Evolutionary conservation across 495 filamentous ascomycete genomes (phyloP), one percentile per base, ranked within the genome.

Genomic region (Emericellopsis terricola): DNA sequence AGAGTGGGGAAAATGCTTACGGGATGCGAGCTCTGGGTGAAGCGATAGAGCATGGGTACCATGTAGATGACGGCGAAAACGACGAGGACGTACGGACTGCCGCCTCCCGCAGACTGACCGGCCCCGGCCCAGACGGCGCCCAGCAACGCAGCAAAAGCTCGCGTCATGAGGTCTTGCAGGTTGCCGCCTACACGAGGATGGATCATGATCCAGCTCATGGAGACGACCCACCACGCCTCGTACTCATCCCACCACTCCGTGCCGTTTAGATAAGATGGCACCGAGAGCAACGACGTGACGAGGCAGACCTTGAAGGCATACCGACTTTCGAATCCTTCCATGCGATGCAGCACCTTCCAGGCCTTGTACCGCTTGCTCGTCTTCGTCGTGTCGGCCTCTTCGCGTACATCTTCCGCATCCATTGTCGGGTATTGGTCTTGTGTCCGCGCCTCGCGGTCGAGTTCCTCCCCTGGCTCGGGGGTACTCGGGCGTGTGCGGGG

Each of bases 131-230:
- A 73, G 2, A 64, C 41, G 2, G 68, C 60, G 14, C 68, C 68
- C 19, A 71, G 42, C 3, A 56, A 43, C 9, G 52, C 57, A 27
- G 57, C 59, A 19, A 64, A 42, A 9, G 51, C 53, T 31, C 68
- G 55, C 11, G 59, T 55, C 19, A 66, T 41, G 10, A 73, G 44
- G 40, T 72, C 68, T 37, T 69, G 64, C 6, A 65, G 39, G 29
- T 68, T 72, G 3, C 68, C 68, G 3, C 68, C 67, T 3, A 68
- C 69, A 31, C 66, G 54, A 20, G 68, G 64, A 38, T 71, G 65
- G 56, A 68, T 63, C 53, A 72, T 69, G 21, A 68, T 42, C 68
- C 68, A 73, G 2, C 59, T 68, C 26, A 62, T 60, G n/a, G 68
- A 51, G 3, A 71, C 67, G 8, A 52, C 52, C 68, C 68, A 73